Evolutionary conservation across 768 basidiomycete genomes (phyloP), one percentile per base, ranked within the genome.

Genomic region (Udeniomyces megalosporus): DNA sequence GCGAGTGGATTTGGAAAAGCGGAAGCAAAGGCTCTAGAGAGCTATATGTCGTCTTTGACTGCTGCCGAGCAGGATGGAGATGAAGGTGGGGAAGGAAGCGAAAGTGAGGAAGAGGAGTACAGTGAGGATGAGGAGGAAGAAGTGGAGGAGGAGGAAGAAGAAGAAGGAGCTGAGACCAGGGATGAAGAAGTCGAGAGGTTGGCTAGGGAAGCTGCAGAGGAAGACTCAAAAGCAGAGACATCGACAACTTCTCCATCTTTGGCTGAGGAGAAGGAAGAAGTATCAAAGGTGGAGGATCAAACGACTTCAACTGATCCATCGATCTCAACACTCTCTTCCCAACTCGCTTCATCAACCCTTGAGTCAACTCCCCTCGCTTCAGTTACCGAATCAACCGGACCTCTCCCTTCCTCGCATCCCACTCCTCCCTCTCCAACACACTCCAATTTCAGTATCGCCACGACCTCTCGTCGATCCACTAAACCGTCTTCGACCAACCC

Each of bases 1-100:
- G 95, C 95, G 2, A 93, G 89, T 76, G 93, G 93, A 28, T 96
- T 93, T 74, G 83, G 82, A 64, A 79, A 84, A 67, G 84, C 84
- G 69, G 84, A 93, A 70, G 82, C 87, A 78, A 81, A 82, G 69
- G 75, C 80, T 46, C 75, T 96, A 60, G 88, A 91, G 74, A 53
- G n/a, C 35, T 53, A 56, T 32, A 49, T 29, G 52, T 65, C 62
- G 34, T 60, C 66, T 11, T 53, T 62, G 29, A 53, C 28, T 48
- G 64, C 59, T 26, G 61, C 38, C 4, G 62, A 65, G 12, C 45
- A 56, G 26, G 17, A 51, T 45, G 60, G 48, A 26, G 54, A 67
- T 47, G 74, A 70, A 49, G 72, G 70, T 15, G 72, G 73, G 10
- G 73, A 72, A 4, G 74, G 71, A 5, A 71, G 66, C 60, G 75